Base-by-base conservation (phyloP, 1,284 basidiomycete species). In the Leucoagaricus sp. region DNA sequence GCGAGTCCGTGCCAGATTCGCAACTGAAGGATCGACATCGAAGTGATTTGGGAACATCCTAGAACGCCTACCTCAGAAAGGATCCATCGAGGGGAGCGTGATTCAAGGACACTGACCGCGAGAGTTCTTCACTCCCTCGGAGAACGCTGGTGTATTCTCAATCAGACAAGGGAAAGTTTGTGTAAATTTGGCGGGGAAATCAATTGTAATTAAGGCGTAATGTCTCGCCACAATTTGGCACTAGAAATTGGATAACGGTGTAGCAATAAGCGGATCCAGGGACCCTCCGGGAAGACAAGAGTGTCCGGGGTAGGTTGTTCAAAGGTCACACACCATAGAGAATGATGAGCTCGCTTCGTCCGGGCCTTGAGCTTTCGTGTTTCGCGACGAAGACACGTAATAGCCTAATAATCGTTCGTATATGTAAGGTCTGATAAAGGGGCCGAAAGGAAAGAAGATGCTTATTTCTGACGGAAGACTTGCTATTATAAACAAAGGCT, bases 291-390 rank as follows among this genome's bases (percentile, higher is more conserved):
- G 9, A n/a, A n/a, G 42, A 33, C 10, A 40, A 31, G 46, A 28
- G 53, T 55, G 46, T 55, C 53, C 28, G 46, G 53, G 46, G 53
- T 9, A 55, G 36, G 21, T 25, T 36, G 19, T 12, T 13, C 15
- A 31, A 19, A 15, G 42, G 42, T 25, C 8, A n/a, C 17, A 19
- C 19, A 46, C 12, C 6, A 25, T 17, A 29, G 42, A 3, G 12
- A 45, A 17, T 34, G 26, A 28, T 17, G 33, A 25, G n/a, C 26
- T 26, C 4, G 40, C 19, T 33, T 28, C 25, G 26, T 31, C 7
- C 21, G 40, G 28, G 17, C 23, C 7, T 29, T 33, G 28, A 19
- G 29, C 8, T 42, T 19, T 29, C 17, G 29, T 49, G 17, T 23
- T 36, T 33, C 31, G n/a, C 15, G 12, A 34, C 31, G 23, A 36